phyloP scores from a whole-genome alignment of 345 rosid species.

The Linum tenue region DNA sequence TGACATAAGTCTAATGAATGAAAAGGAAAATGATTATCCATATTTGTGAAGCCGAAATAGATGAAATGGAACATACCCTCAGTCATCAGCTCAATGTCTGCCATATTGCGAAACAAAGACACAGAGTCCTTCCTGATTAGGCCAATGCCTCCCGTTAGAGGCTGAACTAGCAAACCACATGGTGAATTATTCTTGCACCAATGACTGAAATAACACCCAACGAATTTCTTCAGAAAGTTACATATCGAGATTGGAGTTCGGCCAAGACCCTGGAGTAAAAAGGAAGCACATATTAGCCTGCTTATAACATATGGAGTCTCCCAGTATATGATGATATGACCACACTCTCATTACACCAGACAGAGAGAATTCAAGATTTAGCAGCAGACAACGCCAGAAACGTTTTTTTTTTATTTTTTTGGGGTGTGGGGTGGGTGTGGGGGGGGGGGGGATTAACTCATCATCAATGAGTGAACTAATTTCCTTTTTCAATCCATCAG shows the following conservation, averaged over 20 bases:
- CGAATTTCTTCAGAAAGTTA: slow-evolving; percentile 67
- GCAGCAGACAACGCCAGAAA: no score
- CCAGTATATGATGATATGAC: slow-evolving; percentile 2
- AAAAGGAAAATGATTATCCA: neutral
- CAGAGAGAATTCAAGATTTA: neutral
- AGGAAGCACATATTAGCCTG: slow-evolving; percentile 16
- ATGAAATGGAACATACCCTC: slow-evolving; percentile 41
- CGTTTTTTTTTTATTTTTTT: no score
- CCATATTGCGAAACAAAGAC: slow-evolving; percentile 62
- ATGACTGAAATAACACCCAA: slow-evolving; percentile 52
- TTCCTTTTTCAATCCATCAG: slow-evolving; percentile 74
- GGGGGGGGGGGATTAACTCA: slow-evolving; percentile 71
- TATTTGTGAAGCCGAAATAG: neutral
- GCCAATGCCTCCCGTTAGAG: slow-evolving; percentile 56
- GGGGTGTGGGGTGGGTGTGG: no score
- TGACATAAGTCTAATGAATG: neutral
- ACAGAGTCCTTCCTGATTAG: slow-evolving; percentile 72
- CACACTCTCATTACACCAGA: slow-evolving; percentile 9
- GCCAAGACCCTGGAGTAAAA: slow-evolving; percentile 44
- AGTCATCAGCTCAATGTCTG: slow-evolving; percentile 50
- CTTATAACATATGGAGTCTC: slow-evolving; percentile 7
- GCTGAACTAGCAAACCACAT: slow-evolving; percentile 51
- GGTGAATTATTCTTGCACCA: slow-evolving; percentile 86
- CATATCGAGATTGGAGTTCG: slow-evolving; percentile 44
- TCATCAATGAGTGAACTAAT: slow-evolving; percentile 63